phyloP scores from a whole-genome alignment of 371 early-diverging fungal species.

The Rhizopus delemar region DNA sequence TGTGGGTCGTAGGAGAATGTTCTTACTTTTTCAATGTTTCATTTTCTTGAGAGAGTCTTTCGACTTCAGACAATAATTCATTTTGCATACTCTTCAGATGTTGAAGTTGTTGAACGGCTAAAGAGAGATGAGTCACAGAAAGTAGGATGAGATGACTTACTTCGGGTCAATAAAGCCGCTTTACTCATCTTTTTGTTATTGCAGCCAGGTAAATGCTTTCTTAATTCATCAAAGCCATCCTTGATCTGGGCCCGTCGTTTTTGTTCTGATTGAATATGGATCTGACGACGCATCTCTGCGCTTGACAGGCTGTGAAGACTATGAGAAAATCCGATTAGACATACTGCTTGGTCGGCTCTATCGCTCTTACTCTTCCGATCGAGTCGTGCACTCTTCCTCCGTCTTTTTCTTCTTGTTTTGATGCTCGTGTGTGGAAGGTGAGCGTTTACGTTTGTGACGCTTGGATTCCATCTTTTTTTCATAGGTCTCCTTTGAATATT shows the following conservation, averaged over 20 bases:
- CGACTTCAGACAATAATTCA: conserved; percentile 51
- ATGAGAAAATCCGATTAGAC: not conserved
- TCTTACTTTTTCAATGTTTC: conserved; percentile 52
- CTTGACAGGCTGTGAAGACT: conserved; percentile 16
- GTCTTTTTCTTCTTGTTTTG: conserved; percentile 11
- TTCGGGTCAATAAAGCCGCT: conserved; percentile 55
- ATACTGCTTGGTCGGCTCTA: too few species aligned
- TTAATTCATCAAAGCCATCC: conserved; percentile 56
- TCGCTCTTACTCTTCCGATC: conserved; percentile 24
- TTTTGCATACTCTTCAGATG: conserved; percentile 49
- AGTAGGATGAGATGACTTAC: conserved; percentile 26
- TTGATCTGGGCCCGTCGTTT: conserved; percentile 56
- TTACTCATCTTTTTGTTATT: conserved; percentile 61
- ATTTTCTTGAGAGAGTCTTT: conserved; percentile 51
- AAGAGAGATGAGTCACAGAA: conserved; percentile 5
- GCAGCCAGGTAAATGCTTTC: conserved; percentile 54
- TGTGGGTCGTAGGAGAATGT: not conserved
- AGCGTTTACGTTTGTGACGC: conserved; percentile 46
- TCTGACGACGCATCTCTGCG: conserved; percentile 51
- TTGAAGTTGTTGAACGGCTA: conserved; percentile 55
- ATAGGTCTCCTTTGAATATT: conserved; percentile 52
- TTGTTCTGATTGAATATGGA: conserved; percentile 58
- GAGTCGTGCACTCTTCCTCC: conserved; percentile 25
- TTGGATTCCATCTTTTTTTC: conserved; percentile 48
- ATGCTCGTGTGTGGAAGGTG: conserved; percentile 9